These are phyloP conservation scores for Mycena rebaudengoi DNA, from an alignment of 768 basidiomycete genomes.

Conservation along the genomic window DNA sequence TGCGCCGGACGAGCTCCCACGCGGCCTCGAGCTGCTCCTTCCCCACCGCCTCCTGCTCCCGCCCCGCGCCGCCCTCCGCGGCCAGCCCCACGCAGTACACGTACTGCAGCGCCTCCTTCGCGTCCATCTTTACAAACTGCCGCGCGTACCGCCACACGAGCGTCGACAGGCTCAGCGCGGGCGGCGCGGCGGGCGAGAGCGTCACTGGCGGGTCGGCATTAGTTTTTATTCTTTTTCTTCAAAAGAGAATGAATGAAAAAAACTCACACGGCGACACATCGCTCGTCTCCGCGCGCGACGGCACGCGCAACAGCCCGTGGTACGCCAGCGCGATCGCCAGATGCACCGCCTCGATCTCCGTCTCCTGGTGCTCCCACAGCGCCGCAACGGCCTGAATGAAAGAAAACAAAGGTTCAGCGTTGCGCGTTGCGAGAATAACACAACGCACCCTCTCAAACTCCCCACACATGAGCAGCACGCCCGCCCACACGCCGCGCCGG, in stretches of 20 bases:
- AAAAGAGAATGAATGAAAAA: neutral
- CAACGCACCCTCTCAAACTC: constrained; percentile 95
- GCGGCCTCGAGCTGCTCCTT: constrained; percentile 84
- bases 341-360: constrained; percentile 94
- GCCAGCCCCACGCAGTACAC: constrained; percentile 87
- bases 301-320: constrained; percentile 89
- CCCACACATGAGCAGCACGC: constrained; percentile 88
- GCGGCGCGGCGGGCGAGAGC: constrained; percentile 69
- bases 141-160: constrained; percentile 93
- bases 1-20: constrained; percentile 81
- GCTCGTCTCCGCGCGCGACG: constrained; percentile 81
- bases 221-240: neutral
- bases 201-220: constrained; percentile 62
- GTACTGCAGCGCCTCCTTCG: constrained; percentile 94
- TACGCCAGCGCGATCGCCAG: constrained; percentile 92
- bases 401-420: too few relatives aligned
- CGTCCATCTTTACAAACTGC: constrained; percentile 92
- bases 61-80: too few relatives aligned
- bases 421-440: too few relatives aligned
- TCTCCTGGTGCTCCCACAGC: constrained; percentile 85
- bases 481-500: constrained; percentile 78
- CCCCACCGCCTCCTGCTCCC: constrained; percentile 78
- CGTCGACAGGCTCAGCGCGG: constrained; percentile 82
- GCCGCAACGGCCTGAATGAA: constrained; percentile 93
- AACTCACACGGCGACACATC: constrained; percentile 84